Base-by-base conservation (phyloP, 768 basidiomycete species). In the Brasilioporus rufonigricans region DNA sequence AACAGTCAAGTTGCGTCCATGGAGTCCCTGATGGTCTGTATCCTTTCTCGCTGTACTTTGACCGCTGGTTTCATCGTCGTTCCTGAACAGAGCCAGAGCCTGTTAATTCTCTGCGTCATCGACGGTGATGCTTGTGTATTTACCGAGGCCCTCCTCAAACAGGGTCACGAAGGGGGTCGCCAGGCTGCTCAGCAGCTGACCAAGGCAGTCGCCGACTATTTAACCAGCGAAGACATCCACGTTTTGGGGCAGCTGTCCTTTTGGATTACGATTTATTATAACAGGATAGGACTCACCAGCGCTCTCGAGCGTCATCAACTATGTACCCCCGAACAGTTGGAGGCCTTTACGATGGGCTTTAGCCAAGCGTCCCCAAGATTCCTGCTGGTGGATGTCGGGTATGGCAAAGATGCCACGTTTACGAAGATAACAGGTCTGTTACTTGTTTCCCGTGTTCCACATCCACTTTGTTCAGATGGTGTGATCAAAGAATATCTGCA, bases 111-210 rank as follows among this genome's bases (percentile, higher is more conserved):
- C 60, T 88, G 87, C 64, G 80, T 87, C 59, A 77, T 91, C 62
- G 86, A 91, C 61, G 89, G 86, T 36, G 83, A 89, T 66, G 80
- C 81, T 45, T 82, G 82, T 58, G 72, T 89, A 60, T 91, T 91
- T 73, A 75, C 76, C 52, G 77, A 76, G 45, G 73, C 81, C 19
- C 76, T 86, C 54, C 71, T 91, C 38, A 66, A 64, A 29, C 83
- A 85, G 67, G 89, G 88, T 8, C 80, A 81, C 44, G 76, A 80
- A 50, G 89, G 89, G 11, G 89, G 89, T 27, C 71, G 74, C 18
- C 77, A 78, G 52, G 76, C 78, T 41, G 84, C 86, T 27, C 83
- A 86, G 61, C 76, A 78, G 48, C 73, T 90, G 53, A 89, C 87
- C 19, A 82, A 85, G 68, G 75, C 74, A 7, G 85, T 91, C 48